Percentiles rank a stretch among this genome's conserved stretches.
Conservation (phyloP, 345 rosid species). For the Euphorbia tirucalli region DNA sequence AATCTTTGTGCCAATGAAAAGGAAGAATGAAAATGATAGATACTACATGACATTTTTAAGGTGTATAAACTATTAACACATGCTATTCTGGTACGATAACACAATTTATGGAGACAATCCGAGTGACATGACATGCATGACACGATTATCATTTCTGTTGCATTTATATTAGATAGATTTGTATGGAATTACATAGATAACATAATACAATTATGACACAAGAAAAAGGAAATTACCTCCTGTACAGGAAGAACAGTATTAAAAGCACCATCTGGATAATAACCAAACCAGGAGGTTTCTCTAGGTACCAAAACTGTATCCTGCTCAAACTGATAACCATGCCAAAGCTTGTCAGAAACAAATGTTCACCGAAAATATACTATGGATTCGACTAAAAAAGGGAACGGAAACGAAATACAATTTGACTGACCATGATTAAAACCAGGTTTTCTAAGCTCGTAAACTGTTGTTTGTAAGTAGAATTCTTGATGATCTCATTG, state of each 20-base stretch:
- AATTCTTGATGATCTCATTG: slow-evolving; percentile 59
- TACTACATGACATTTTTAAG: too few relatives aligned
- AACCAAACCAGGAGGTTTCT: slow-evolving; percentile 84
- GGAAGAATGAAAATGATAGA: too few relatives aligned
- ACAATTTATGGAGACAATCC: too few relatives aligned
- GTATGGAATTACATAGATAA: too few relatives aligned
- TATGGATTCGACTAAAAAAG: neutral
- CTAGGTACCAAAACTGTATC: slow-evolving; percentile 73
- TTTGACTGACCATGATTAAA: slow-evolving; percentile 60
- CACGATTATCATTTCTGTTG: too few relatives aligned
- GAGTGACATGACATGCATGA: too few relatives aligned
- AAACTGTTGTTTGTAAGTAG: slow-evolving; percentile 69
- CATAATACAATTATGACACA: too few relatives aligned
- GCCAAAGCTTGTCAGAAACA: neutral
- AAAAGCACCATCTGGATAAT: slow-evolving; percentile 68
- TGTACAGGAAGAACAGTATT: slow-evolving; percentile 54
- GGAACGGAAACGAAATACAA: neutral
- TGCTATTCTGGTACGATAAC: too few relatives aligned
- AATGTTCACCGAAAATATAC: neutral
- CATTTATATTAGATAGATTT: too few relatives aligned
- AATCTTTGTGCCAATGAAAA: too few relatives aligned
- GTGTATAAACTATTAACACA: too few relatives aligned
- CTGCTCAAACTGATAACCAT: slow-evolving; percentile 61
- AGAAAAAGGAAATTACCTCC: slow-evolving; percentile 47
- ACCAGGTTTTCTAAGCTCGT: slow-evolving; percentile 65